phyloP scores from a whole-genome alignment of 306 rosid genomes.

The Cercis canadensis region DNA sequence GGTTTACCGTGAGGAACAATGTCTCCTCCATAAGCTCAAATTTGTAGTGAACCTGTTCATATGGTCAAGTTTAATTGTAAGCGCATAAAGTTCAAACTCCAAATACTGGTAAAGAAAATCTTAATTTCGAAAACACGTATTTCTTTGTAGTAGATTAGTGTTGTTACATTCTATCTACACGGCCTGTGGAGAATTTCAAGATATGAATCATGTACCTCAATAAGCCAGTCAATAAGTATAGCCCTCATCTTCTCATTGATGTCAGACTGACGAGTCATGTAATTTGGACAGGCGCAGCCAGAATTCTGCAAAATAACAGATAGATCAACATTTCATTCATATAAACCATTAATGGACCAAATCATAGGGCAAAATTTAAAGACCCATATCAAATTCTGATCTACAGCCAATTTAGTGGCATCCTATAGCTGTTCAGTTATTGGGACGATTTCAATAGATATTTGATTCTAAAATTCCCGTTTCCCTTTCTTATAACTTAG shows the following conservation, averaged over 20 bases:
- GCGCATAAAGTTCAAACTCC: not conserved
- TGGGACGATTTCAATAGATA: not conserved
- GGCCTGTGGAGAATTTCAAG: not conserved
- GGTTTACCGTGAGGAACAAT: conserved; percentile 50
- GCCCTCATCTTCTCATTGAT: conserved; percentile 59
- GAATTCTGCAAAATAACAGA: conserved; percentile 39
- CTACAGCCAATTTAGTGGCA: not conserved
- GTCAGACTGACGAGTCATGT: conserved; percentile 49
- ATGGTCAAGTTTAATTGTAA: conserved; percentile 1
- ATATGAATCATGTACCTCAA: conserved; percentile 42
- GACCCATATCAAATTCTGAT: not conserved
- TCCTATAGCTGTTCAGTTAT: not conserved
- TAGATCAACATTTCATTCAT: conserved; percentile 11
- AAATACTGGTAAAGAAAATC: too few relatives aligned
- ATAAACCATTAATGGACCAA: not conserved
- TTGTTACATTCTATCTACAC: not conserved
- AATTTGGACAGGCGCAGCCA: conserved; percentile 45
- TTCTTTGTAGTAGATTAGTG: too few relatives aligned
- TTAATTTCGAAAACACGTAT: too few relatives aligned
- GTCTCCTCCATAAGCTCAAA: conserved; percentile 53
- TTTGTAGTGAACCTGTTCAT: conserved; percentile 59
- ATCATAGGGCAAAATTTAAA: not conserved
- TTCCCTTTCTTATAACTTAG: not conserved
- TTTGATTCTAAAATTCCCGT: not conserved
- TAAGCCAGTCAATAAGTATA: conserved; percentile 55